These are phyloP conservation scores for Colletotrichum lupini DNA, from an alignment of 2,329 filamentous ascomycete genomes.

Conservation along the genomic window DNA sequence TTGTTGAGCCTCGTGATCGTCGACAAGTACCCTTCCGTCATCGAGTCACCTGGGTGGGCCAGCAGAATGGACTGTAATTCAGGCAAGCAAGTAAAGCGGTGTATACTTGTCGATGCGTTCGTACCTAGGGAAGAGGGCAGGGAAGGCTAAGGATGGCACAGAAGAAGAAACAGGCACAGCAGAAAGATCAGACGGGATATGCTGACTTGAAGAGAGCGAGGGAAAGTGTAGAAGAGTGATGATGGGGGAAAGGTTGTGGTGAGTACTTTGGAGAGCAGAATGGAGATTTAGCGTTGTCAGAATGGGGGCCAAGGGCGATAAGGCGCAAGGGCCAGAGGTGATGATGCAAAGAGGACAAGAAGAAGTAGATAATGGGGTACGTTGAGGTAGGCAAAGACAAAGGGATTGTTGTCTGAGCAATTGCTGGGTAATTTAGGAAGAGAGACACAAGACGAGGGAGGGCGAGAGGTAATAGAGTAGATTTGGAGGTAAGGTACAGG, in stretches of 20 bases:
- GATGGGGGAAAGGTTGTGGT: neutral
- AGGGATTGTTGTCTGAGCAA: constrained; percentile 18
- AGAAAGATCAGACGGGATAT: constrained; percentile 33
- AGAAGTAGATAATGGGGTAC: neutral
- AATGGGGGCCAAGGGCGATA: constrained; percentile 9
- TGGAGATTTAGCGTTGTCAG: neutral
- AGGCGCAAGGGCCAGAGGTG: constrained; percentile 14
- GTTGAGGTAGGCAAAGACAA: constrained; percentile 3
- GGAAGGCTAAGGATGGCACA: neutral
- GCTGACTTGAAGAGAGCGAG: constrained; percentile 1
- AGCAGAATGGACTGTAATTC: neutral
- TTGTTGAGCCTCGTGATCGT: constrained; percentile 31
- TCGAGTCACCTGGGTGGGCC: constrained; percentile 28
- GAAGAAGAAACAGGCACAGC: neutral
- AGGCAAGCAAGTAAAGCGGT: neutral
- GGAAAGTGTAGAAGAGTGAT: neutral
- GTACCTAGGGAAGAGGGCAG: constrained; percentile 7
- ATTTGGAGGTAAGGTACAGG: neutral
- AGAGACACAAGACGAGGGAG: neutral
- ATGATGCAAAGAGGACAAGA: constrained; percentile 30
- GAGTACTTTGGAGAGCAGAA: neutral
- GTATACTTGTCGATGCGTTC: neutral
- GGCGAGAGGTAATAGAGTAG: neutral
- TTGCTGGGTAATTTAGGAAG: neutral
- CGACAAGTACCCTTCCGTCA: constrained; percentile 32